Evolutionary conservation across 805 yeast genomes (phyloP), one percentile per base, ranked within the genome.

Genomic region (Groenewaldozyma tartarivorans): DNA sequence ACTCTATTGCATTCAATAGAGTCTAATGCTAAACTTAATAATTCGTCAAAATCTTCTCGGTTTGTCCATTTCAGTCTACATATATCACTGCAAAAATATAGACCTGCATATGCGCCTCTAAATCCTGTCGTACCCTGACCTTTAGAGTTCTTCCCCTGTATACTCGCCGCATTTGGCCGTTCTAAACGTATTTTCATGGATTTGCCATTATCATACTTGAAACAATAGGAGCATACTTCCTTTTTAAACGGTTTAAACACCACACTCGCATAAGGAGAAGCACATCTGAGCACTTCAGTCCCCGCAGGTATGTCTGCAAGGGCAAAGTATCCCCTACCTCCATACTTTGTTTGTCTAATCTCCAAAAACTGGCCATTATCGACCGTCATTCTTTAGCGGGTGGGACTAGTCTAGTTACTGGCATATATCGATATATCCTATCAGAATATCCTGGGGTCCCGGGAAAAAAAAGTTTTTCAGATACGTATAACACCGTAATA

Each of bases 261-360:
- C 1, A 74, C 63, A 13, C 68, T 60, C 6, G 79, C 70, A 31
- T 74, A 55, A 0, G 79, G 76, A 2, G 54, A 41, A 3, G 52
- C 45, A 15, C 73, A 68, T 5, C 35, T 42, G 31, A 72, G 58
- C 3, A 79, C 57, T 1, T 54, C 49, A 1, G 74, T 65, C 5
- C 64, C 72, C 26, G 54, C 49, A 11, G 66, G 57, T 11, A 79
- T 69, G n/a, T 51, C 43, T 2, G 26, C 21, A 0, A 43, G 48
- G 6, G 82, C 71, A 52, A 72, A 77, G 48, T 80, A 75, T 1
- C 82, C 83, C 41, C 83, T 62, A n/a, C 82, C 81, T 29, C 74
- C 69, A 68, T 70, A 72, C 32, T 57, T 54, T 3, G 79, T 74
- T 11, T 13, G 18, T 13, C 43, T 20, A 35, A 47, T 34, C 4